A percentile compares a stretch with the other conserved stretches of the same genome.
phyloP scores from a whole-genome alignment of 179 eudicot species.

The Silene coronaria region DNA sequence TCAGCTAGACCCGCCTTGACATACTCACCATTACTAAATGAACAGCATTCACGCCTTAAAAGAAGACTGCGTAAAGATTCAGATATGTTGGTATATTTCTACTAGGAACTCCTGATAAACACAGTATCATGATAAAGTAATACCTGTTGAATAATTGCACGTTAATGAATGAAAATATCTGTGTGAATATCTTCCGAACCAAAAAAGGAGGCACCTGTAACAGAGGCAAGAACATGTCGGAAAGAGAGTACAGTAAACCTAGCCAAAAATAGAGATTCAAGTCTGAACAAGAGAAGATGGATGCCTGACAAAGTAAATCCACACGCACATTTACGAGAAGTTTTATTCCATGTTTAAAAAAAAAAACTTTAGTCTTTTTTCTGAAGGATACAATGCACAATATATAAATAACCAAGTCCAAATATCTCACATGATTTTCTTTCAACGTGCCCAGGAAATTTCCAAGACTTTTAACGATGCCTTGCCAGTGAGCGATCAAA shows the following conservation, averaged over 20 bases:
- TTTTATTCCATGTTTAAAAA: not conserved
- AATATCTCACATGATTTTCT: constrained; percentile 62
- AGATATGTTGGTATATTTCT: not conserved
- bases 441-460: constrained; percentile 70
- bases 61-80: constrained; percentile 60
- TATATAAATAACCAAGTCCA: not conserved
- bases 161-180: constrained; percentile 95
- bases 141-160: constrained; percentile 97
- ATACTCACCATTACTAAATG: constrained; percentile 91
- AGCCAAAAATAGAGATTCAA: not conserved
- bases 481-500: constrained; percentile 96
- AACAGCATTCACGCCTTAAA: constrained; percentile 90
- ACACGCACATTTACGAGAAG: not conserved
- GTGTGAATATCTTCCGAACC: constrained; percentile 89
- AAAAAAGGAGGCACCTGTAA: constrained; percentile 91
- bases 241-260: not conserved
- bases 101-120: not conserved
- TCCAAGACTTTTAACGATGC: constrained; percentile 77
- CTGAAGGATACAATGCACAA: not conserved
- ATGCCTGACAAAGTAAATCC: constrained; percentile 3
- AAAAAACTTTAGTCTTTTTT: not conserved
- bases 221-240: constrained; percentile 6
- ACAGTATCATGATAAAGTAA: constrained; percentile 8
- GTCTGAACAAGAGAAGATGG: not conserved
- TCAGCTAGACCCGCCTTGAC: constrained; percentile 90